These are phyloP conservation scores for Kwoniella europaea DNA, from an alignment of 768 basidiomycete species.

Conservation along the genomic window DNA sequence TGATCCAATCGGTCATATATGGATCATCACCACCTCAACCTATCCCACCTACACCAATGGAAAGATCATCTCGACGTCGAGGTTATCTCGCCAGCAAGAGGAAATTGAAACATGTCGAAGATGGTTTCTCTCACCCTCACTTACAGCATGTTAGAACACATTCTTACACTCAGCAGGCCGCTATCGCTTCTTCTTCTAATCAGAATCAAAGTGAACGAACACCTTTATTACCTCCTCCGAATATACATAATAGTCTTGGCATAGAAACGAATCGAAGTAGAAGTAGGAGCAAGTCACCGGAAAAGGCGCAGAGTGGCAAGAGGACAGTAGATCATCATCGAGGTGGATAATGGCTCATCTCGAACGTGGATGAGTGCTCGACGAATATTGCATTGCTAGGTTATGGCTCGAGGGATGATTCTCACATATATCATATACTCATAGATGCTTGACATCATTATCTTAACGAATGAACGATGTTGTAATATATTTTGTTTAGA, in stretches of 20 bases:
- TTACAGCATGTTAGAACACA: neutral
- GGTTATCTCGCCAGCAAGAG: conserved; percentile 17
- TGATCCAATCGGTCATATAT: conserved; percentile 82
- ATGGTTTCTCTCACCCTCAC: conserved; percentile 26
- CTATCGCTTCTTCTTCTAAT: neutral
- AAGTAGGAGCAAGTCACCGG: conserved; percentile 7
- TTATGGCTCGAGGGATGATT: no score
- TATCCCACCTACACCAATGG: conserved; percentile 7
- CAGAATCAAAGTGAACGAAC: neutral
- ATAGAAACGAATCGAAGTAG: conserved; percentile 13
- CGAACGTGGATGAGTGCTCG: neutral
- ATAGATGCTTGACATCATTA: neutral
- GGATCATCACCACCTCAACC: conserved; percentile 48
- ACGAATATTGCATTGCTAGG: neutral
- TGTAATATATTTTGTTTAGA: neutral
- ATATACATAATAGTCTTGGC: conserved; percentile 4
- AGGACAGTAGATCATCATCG: neutral
- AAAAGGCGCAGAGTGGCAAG: neutral
- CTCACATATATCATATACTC: neutral
- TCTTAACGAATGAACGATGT: neutral
- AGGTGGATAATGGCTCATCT: neutral
- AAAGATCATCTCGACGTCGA: conserved; percentile 13
- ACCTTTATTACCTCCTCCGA: conserved; percentile 3
- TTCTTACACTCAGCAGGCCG: conserved; percentile 6
- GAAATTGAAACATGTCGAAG: conserved; percentile 33